Percentiles rank a stretch among this genome's conserved stretches.
Conservation (phyloP, 2,329 filamentous ascomycete species). For the Colletotrichum viniferum region DNA sequence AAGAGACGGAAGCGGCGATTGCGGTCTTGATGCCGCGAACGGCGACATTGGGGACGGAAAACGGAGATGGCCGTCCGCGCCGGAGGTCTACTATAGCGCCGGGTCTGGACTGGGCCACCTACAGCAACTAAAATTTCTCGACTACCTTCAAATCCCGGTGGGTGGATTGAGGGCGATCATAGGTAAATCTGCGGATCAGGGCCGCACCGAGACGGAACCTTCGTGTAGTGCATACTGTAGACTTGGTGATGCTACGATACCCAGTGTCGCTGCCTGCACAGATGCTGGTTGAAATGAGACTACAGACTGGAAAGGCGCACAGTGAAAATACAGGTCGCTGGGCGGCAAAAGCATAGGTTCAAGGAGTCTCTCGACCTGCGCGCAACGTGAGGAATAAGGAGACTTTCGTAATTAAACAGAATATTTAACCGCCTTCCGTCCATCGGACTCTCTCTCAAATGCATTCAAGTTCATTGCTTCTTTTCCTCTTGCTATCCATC, state of each 20-base stretch:
- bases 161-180: not conserved
- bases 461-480: slow-evolving; percentile 23
- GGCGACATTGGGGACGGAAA: not conserved
- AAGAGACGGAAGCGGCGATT: not conserved
- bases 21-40: not conserved
- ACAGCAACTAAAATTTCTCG: not conserved
- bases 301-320: not conserved
- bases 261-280: not conserved
- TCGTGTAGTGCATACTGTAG: not conserved
- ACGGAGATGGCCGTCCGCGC: not conserved
- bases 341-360: not conserved
- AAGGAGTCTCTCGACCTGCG: not conserved
- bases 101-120: not conserved
- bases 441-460: slow-evolving; percentile 19
- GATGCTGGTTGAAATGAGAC: not conserved
- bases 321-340: not conserved
- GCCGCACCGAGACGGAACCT: not conserved
- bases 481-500: slow-evolving; percentile 24
- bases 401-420: slow-evolving; percentile 25
- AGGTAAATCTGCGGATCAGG: not conserved
- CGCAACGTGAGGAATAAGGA: slow-evolving; percentile 1
- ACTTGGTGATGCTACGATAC: not conserved
- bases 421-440: slow-evolving; percentile 22
- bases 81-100: not conserved
- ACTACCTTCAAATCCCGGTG: not conserved